Conservation (phyloP, 148 eudicot genomes). For the Salicornia ramosissima region DNA sequence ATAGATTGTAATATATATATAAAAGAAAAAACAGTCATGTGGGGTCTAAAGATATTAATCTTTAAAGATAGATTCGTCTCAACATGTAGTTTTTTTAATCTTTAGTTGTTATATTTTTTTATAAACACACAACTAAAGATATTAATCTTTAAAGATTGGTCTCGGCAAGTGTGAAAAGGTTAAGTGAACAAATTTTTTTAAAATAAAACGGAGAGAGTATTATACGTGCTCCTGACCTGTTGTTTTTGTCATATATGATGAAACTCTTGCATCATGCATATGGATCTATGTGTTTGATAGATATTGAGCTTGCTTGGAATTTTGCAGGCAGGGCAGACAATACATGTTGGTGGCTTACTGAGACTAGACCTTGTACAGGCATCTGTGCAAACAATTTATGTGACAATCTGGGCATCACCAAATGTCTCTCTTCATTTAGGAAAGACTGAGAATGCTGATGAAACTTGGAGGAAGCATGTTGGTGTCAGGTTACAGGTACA, state of each 20-base stretch:
- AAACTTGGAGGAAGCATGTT: constrained; percentile 72
- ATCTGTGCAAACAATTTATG: constrained; percentile 79
- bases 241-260: background rate
- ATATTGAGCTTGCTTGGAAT: constrained; percentile 14
- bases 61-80: too few species aligned
- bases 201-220: too few species aligned
- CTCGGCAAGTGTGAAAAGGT: too few species aligned
- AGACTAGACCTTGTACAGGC: constrained; percentile 75
- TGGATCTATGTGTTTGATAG: background rate
- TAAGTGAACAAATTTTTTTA: too few species aligned
- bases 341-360: constrained; percentile 78
- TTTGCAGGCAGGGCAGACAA: constrained; percentile 73
- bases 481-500: constrained; percentile 88
- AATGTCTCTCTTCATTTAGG: constrained; percentile 85
- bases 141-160: too few species aligned
- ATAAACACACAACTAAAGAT: too few species aligned
- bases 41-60: too few species aligned
- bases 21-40: too few species aligned
- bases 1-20: too few species aligned
- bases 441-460: constrained; percentile 89
- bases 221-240: background rate
- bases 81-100: too few species aligned
- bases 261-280: background rate
- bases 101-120: too few species aligned
- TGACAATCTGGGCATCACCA: constrained; percentile 75